Conservation (phyloP, 257 asterid genomes). For the Nicotiana noctiflora region DNA sequence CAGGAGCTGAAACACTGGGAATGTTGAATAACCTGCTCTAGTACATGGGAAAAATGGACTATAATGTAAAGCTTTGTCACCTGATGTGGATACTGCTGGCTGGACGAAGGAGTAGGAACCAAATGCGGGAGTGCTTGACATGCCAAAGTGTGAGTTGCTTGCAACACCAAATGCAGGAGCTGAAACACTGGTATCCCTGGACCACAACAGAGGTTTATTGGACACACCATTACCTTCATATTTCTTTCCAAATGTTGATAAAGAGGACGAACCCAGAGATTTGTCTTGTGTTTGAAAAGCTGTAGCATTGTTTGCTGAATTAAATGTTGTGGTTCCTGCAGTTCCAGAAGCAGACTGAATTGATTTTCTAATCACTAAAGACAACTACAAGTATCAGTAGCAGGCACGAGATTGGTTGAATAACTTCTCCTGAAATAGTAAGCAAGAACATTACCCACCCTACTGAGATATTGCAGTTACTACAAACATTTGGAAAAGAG, state of each 20-base stretch:
- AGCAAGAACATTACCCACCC: not conserved
- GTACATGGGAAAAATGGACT: not conserved
- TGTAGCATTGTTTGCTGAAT: not conserved
- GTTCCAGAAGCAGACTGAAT: not conserved
- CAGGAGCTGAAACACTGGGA: too few species aligned
- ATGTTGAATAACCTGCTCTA: not conserved
- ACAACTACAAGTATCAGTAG: not conserved
- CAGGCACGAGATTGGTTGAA: not conserved
- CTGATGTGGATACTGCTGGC: not conserved
- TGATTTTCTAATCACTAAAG: not conserved
- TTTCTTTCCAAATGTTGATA: not conserved
- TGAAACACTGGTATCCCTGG: not conserved
- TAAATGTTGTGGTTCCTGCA: not conserved
- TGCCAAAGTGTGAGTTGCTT: not conserved
- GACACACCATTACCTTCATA: not conserved
- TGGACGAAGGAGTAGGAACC: not conserved
- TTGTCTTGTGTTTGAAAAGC: not conserved
- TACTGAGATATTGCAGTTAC: not conserved
- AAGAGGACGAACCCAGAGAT: not conserved
- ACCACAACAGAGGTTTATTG: constrained; percentile 11
- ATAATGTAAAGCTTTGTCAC: not conserved
- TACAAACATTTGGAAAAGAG: not conserved
- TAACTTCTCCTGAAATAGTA: not conserved
- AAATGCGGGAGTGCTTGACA: not conserved
- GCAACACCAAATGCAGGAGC: not conserved